phyloP scores from a whole-genome alignment of 768 basidiomycete species.

The Gloeostereum incarnatum region DNA sequence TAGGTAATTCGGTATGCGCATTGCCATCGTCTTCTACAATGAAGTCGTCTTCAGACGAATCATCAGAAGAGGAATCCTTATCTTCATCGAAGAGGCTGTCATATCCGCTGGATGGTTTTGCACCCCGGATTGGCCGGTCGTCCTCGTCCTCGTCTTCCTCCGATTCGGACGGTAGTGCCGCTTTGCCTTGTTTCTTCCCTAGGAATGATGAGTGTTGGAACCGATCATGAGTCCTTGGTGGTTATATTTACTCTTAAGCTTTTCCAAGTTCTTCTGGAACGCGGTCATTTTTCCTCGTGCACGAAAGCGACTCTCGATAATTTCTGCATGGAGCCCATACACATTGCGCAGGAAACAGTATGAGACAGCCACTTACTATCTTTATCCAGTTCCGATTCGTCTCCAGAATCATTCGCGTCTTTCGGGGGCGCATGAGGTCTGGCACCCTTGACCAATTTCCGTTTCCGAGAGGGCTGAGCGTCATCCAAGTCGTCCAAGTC shows the following conservation, averaged over 20 bases:
- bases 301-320: constrained; percentile 58
- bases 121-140: constrained; percentile 32
- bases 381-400: constrained; percentile 43
- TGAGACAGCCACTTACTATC: constrained; percentile 32
- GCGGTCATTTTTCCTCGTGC: constrained; percentile 45
- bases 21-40: constrained; percentile 62
- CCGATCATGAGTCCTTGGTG: background rate
- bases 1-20: constrained; percentile 43
- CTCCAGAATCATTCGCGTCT: constrained; percentile 26
- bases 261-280: constrained; percentile 59
- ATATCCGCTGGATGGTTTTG: constrained; percentile 28
- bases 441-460: constrained; percentile 32
- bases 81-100: constrained; percentile 29
- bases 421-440: constrained; percentile 31
- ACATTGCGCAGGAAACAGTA: constrained; percentile 1
- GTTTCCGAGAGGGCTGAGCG: too few relatives aligned
- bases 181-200: constrained; percentile 36
- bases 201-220: constrained; percentile 4
- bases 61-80: constrained; percentile 25
- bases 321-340: constrained; percentile 28
- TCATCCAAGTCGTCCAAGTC: too few relatives aligned
- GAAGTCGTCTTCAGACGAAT: constrained; percentile 17
- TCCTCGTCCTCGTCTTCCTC: constrained; percentile 13
- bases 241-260: constrained; percentile 42
- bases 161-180: constrained; percentile 19